Base-by-base conservation (phyloP, 805 yeast genomes). In the Yarrowia porcina region DNA sequence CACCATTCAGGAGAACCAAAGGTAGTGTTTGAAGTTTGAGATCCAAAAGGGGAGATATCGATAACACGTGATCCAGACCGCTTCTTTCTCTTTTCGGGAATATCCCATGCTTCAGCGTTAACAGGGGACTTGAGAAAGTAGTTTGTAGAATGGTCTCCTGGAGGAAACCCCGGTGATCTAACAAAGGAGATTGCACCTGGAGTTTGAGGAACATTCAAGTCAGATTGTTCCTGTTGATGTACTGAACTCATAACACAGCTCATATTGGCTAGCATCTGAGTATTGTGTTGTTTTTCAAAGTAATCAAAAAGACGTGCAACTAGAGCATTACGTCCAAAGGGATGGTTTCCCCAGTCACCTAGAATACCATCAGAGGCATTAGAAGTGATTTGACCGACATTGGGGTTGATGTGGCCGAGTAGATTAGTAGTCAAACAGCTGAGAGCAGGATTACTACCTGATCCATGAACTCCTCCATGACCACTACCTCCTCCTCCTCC, bases 191-290 rank as follows among this genome's bases (percentile, higher is more conserved):
- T 17, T 33, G 49, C 49, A 3, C 72, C 72, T 15, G 72, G 70
- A n/a, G 66, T 66, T 20, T 64, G 47, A 11, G 61, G 64, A 13
- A 65, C 54, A 35, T 63, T 60, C 10, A 67, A 25, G n/a, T 66
- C 68, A 36, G 57, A 61, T 13, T 64, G 67, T 15, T 65, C 65
- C 21, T 41, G 36, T 4, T 56, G 38, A 25, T 52, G 44, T 12
- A 41, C 79, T 80, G 88, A 69, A 11, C 77, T 79, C 63, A 89
- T 74, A 4, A 90, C 79, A 73, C 96, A 89, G 3, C 93, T 83
- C 67, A 91, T 73, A 90, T 89, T 88, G 0, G 96, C 97, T 23
- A 92, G 76, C 96, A 93, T 90, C 72, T 93, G 97, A 27, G 90
- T 74, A 69, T 93, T 87, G 1, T 86, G 84, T 42, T 78, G 70